A percentile compares a stretch with the other conserved stretches of the same genome.
These are phyloP conservation scores for Mortierella antarctica DNA, from an alignment of 192 early-diverging fungal species.

Conservation along the genomic window DNA sequence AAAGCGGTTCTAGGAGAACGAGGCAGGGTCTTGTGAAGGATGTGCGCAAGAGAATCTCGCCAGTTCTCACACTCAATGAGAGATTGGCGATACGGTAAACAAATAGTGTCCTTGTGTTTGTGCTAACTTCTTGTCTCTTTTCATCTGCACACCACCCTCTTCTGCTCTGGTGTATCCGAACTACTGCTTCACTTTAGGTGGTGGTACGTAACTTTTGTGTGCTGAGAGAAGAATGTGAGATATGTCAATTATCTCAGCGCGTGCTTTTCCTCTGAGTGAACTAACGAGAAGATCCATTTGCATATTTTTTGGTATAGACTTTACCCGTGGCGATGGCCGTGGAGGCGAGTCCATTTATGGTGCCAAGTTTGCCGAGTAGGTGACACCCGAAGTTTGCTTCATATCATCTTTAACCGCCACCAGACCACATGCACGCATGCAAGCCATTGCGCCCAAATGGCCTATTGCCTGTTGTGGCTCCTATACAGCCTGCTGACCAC, in stretches of 20 bases:
- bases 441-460: too few relatives aligned
- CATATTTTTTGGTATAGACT: conserved; percentile 36
- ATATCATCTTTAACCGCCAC: background rate
- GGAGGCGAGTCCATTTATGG: conserved; percentile 87
- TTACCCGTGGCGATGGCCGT: conserved; percentile 74
- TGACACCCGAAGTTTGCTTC: conserved; percentile 11
- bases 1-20: too few relatives aligned
- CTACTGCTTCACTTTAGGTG: conserved; percentile 9
- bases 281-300: background rate
- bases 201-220: conserved; percentile 24
- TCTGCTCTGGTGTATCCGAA: too few relatives aligned
- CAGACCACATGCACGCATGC: background rate
- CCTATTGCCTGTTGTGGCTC: too few relatives aligned
- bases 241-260: background rate
- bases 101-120: too few relatives aligned
- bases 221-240: too few relatives aligned
- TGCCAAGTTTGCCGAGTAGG: conserved; percentile 86
- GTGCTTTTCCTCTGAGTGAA: background rate
- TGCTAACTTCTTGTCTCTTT: too few relatives aligned
- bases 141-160: too few relatives aligned
- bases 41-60: too few relatives aligned
- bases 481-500: background rate
- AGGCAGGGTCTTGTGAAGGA: too few relatives aligned
- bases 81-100: background rate
- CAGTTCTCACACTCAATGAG: too few relatives aligned